Conservation (phyloP, 208 protist species). For the Crithidia sp. region DNA sequence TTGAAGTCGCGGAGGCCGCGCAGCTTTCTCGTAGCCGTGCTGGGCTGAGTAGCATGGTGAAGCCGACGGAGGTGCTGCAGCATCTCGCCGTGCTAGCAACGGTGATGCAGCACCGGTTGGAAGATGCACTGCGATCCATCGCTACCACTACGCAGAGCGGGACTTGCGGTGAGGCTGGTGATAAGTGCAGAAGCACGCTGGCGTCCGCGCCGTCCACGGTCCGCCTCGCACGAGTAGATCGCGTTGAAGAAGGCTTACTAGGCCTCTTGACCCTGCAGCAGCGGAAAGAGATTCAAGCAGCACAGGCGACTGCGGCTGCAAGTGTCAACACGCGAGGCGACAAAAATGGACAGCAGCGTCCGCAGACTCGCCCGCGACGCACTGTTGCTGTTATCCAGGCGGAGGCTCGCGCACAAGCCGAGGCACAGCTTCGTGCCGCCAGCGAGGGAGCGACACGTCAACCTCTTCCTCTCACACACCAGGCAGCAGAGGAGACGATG, state of each 20-base stretch:
- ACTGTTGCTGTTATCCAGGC: conserved; percentile 17
- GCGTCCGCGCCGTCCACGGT: neutral
- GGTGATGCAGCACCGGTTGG: conserved; percentile 53
- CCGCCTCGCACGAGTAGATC: conserved; percentile 14
- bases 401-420: neutral
- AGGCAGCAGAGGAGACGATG: too few relatives aligned
- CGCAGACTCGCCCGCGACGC: conserved; percentile 14
- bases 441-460: neutral
- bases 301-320: neutral
- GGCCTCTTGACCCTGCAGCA: conserved; percentile 53
- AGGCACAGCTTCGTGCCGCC: neutral
- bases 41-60: conserved; percentile 30
- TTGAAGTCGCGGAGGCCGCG: conserved; percentile 14
- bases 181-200: too few relatives aligned
- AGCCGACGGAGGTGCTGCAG: conserved; percentile 45
- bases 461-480: too few relatives aligned
- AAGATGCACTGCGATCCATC: conserved; percentile 13
- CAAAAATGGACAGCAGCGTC: too few relatives aligned
- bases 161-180: too few relatives aligned
- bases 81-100: conserved; percentile 54
- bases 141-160: neutral
- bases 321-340: neutral
- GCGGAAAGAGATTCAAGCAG: conserved; percentile 34
- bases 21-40: conserved; percentile 23
- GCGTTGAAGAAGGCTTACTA: conserved; percentile 23